phyloP scores from a whole-genome alignment of 2,329 filamentous ascomycete genomes.

The Alternaria sp. region DNA sequence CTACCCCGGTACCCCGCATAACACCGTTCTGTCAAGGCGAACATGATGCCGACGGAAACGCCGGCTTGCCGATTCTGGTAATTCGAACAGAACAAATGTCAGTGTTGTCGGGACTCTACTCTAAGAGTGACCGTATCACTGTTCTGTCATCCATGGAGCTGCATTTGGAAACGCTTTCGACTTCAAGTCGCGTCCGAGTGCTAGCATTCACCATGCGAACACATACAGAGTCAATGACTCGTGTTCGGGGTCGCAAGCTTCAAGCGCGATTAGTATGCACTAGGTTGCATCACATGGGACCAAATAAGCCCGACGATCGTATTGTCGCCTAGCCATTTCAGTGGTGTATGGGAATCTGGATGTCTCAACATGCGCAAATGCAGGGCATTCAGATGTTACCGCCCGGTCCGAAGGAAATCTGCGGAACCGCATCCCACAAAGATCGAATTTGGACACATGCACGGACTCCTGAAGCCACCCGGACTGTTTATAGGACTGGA shows the following conservation, averaged over 20 bases:
- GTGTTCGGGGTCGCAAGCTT: not conserved
- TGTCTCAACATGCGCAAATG: not conserved
- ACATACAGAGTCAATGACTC: not conserved
- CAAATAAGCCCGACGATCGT: not conserved
- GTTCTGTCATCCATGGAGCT: not conserved
- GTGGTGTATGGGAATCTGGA: not conserved
- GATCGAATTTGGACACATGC: not conserved
- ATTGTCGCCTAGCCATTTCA: not conserved
- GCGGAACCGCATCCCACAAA: not conserved
- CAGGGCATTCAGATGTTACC: not conserved
- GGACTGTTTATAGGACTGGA: not conserved
- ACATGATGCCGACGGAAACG: not conserved
- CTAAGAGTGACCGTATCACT: not conserved
- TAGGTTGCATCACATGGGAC: not conserved
- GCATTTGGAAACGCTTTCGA: not conserved
- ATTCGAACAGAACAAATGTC: not conserved
- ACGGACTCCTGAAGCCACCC: not conserved
- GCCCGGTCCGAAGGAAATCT: constrained; percentile 3
- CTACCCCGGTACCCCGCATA: constrained; percentile 25
- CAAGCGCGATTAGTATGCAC: not conserved
- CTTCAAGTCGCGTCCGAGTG: not conserved
- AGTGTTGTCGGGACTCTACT: not conserved
- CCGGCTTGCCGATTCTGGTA: constrained; percentile 8
- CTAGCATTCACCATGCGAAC: not conserved
- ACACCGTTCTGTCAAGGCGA: not conserved